A percentile compares a stretch with the other conserved stretches of the same genome.
These are phyloP conservation scores for Hypoxylon sp. DNA, from an alignment of 2,329 filamentous ascomycete species.

Conservation along the genomic window DNA sequence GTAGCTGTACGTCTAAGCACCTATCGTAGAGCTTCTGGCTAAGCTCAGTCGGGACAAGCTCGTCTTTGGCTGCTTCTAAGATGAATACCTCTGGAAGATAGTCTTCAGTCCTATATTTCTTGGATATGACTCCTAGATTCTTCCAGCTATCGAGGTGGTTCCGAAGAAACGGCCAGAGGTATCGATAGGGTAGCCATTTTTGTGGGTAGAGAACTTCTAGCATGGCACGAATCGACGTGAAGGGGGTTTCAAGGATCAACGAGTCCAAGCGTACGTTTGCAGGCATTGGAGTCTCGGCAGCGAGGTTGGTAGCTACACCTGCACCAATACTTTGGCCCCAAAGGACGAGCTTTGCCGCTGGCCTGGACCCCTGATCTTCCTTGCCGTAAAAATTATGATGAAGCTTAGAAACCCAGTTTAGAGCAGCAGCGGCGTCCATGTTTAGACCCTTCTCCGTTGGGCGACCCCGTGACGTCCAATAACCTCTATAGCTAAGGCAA, in stretches of 20 bases:
- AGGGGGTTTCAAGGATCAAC: slow-evolving; percentile 82
- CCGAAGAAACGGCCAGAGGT: slow-evolving; percentile 80
- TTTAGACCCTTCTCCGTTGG: slow-evolving; percentile 80
- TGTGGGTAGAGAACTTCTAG: slow-evolving; percentile 80
- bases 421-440: slow-evolving; percentile 74
- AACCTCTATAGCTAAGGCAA: slow-evolving; percentile 77
- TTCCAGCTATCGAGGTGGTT: slow-evolving; percentile 71
- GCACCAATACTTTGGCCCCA: slow-evolving; percentile 86
- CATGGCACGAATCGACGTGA: slow-evolving; percentile 79
- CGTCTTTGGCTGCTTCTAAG: slow-evolving; percentile 70
- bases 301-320: slow-evolving; percentile 76
- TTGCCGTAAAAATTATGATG: slow-evolving; percentile 52
- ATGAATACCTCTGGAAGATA: slow-evolving; percentile 62
- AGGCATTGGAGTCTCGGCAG: slow-evolving; percentile 59
- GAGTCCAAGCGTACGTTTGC: slow-evolving; percentile 60
- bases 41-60: slow-evolving; percentile 70
- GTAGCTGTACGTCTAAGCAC: slow-evolving; percentile 64
- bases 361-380: slow-evolving; percentile 21
- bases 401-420: slow-evolving; percentile 70
- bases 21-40: slow-evolving; percentile 62
- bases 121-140: slow-evolving; percentile 63
- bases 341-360: slow-evolving; percentile 64
- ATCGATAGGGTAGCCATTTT: slow-evolving; percentile 83
- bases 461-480: slow-evolving; percentile 82
- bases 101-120: slow-evolving; percentile 47